Base-by-base conservation (phyloP, 2,329 filamentous ascomycete species). In the Stagonosporopsis vannaccii region DNA sequence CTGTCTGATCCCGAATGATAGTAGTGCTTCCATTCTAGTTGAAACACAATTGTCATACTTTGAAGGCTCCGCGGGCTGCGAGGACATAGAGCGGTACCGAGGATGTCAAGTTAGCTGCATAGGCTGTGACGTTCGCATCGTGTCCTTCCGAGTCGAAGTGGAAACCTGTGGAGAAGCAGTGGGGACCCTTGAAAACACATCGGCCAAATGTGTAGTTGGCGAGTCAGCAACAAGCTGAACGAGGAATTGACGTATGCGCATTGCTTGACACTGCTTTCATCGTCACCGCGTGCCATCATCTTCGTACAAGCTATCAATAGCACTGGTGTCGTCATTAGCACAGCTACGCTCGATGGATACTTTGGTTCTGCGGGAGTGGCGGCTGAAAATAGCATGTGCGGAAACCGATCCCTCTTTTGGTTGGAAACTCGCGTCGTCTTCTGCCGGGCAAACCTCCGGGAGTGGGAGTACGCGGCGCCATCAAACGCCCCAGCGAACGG, bases 401-500 rank as follows among this genome's bases (percentile, higher is more conserved):
- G 22, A 42, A 42, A 26, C 13, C 28, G 30, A 39, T 47, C 45
- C 22, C 42, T 37, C 37, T 48, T 43, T 56, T 48, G 23, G 46
- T 37, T 22, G 36, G 36, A 8, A 51, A 28, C 46, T 42, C 45
- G 50, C 45, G 22, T 28, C 25, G n/a, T 30, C 11, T 43, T 43
- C 13, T 43, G 47, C 47, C 53, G 42, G 36, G 35, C 35, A 5
- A 25, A 11, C 17, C n/a, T 33, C 23, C 53, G 53, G 46, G 53
- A 56, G 46, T 41, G 51, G 43, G 51, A 54, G 35, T 42, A 51
- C 46, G 53, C 47, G 53, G 53, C 53, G 46, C 53, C 46, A 56
- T 13, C 22, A 35, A 46, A 51, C 42, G 47, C 30, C 47, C 42
- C 37, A 41, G 42, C 40, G 33, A 51, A 56, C 47, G 47, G 53